Evolutionary conservation across 441 rosid genomes (phyloP), one percentile per base, ranked within the genome.

Genomic region (Euphorbia schlechtendalii): DNA sequence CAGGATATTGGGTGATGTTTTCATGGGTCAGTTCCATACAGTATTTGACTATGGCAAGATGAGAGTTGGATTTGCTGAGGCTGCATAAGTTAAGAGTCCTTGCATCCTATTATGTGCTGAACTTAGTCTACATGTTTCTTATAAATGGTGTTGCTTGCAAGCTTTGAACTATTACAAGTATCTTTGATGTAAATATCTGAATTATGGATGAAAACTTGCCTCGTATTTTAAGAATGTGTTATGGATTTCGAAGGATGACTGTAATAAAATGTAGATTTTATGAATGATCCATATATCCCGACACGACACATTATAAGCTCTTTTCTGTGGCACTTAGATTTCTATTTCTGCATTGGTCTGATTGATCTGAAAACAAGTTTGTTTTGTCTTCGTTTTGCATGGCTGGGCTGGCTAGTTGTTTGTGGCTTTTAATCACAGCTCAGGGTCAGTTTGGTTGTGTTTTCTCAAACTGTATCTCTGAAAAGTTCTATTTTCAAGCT

Each of bases 1-100:
- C 87, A 89, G 96, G 96, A 86, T 89, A 56, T 32, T 86, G 78
- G 96, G 96, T 0, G 96, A 86, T 65, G 80, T 83, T 60, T 89
- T 89, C 74, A 83, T 86, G 93, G 96, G 93, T 4, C 81, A 69
- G 43, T 92, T 74, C 72, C 98, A 92, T 59, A 90, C 97, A 0
- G 96, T 92, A 34, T 90, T 92, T 14, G 98, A 90, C 82, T 82
- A 78, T 56, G 90, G 92, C 52, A 87, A 90, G 43, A 69, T 79
- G 84, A 76, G 77, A 59, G 86, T 90, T 68, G 96, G 96, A 66
- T 87, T 90, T 45, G 95, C 96, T 6, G 86, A 90, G 76, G 92
- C 95, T 24, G 82, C 84, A 1, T 87, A 75, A 78, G 28, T 52
- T 40, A 69, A 27, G 32, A 25, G 9, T 58, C 12, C 59, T 51